A percentile compares a stretch with the other conserved stretches of the same genome.
phyloP scores from a whole-genome alignment of 257 asterid genomes.

The Buddleja alternifolia region DNA sequence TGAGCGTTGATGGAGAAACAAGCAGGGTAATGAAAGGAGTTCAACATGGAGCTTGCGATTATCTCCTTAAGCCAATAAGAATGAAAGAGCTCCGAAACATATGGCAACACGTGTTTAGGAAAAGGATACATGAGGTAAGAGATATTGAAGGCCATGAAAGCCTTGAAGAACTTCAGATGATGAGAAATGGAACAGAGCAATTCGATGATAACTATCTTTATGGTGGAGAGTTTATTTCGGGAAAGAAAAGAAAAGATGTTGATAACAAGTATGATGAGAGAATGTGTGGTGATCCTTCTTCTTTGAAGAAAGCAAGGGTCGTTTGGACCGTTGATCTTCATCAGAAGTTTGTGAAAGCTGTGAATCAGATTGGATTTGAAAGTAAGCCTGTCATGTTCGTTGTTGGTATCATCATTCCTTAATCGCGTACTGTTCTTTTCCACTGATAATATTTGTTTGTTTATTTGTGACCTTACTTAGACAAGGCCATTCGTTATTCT shows the following conservation, averaged over 20 bases:
- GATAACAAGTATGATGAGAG: slow-evolving; percentile 58
- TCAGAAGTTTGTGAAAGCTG: slow-evolving; percentile 92
- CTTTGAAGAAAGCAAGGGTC: slow-evolving; percentile 77
- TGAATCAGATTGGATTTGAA: slow-evolving; percentile 77
- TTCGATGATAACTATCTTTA: slow-evolving; percentile 53
- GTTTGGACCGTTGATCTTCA: slow-evolving; percentile 95
- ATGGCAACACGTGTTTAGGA: slow-evolving; percentile 92
- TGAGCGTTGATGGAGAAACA: slow-evolving; percentile 96
- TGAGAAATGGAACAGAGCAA: slow-evolving; percentile 45
- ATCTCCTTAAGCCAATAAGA: slow-evolving; percentile 87
- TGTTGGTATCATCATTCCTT: not conserved
- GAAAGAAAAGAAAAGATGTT: slow-evolving; percentile 64
- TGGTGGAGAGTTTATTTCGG: slow-evolving; percentile 50
- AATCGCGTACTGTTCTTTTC: not conserved
- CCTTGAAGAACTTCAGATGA: slow-evolving; percentile 38
- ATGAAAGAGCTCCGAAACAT: slow-evolving; percentile 91
- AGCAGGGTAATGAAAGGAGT: slow-evolving; percentile 95
- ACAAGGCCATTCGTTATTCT: not conserved
- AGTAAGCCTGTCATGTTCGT: slow-evolving; percentile 48
- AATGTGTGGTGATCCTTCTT: slow-evolving; percentile 46
- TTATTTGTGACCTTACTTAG: not conserved
- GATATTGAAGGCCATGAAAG: slow-evolving; percentile 66
- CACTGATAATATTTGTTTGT: not conserved
- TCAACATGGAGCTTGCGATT: slow-evolving; percentile 93
- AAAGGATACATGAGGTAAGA: slow-evolving; percentile 79